These are phyloP conservation scores for Chiua sp. DNA, from an alignment of 1,284 basidiomycete species.

Conservation along the genomic window DNA sequence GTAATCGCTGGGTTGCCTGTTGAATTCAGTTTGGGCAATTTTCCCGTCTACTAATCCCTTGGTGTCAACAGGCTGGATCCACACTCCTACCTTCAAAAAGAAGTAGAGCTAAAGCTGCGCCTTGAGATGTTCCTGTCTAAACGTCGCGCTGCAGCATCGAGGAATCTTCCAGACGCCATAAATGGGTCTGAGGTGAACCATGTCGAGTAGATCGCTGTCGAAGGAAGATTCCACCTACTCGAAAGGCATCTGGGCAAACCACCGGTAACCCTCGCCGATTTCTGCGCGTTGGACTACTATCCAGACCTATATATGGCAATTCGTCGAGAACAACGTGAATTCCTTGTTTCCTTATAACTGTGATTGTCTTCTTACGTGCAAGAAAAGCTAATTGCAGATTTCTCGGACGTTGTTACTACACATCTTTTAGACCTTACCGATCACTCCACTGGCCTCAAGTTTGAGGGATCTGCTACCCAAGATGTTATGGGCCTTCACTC, in stretches of 20 bases:
- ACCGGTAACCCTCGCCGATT: constrained; percentile 62
- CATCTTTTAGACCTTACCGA: constrained; percentile 94
- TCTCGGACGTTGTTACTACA: constrained; percentile 94
- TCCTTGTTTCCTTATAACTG: neutral
- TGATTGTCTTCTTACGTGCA: constrained; percentile 11
- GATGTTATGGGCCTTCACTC: constrained; percentile 79
- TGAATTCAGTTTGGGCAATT: constrained; percentile 1
- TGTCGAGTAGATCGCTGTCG: constrained; percentile 91
- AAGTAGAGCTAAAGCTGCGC: constrained; percentile 92
- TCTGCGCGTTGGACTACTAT: constrained; percentile 25
- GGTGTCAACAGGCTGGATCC: constrained; percentile 75
- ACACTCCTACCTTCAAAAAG: constrained; percentile 98
- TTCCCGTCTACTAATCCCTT: constrained; percentile 1
- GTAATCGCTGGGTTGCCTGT: too few species aligned
- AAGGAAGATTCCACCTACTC: constrained; percentile 95
- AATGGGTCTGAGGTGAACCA: constrained; percentile 68
- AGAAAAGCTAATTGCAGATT: constrained; percentile 85
- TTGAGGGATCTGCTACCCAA: constrained; percentile 64
- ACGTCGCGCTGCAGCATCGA: constrained; percentile 81
- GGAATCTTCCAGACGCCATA: constrained; percentile 67
- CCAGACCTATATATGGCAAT: constrained; percentile 66
- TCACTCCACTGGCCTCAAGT: constrained; percentile 73
- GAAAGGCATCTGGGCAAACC: constrained; percentile 96
- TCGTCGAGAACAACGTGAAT: constrained; percentile 96
- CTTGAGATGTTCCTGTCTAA: constrained; percentile 95